Evolutionary conservation across 257 asterid genomes (phyloP), one percentile per base, ranked within the genome.

Genomic region (Fraxinus pennsylvanica): DNA sequence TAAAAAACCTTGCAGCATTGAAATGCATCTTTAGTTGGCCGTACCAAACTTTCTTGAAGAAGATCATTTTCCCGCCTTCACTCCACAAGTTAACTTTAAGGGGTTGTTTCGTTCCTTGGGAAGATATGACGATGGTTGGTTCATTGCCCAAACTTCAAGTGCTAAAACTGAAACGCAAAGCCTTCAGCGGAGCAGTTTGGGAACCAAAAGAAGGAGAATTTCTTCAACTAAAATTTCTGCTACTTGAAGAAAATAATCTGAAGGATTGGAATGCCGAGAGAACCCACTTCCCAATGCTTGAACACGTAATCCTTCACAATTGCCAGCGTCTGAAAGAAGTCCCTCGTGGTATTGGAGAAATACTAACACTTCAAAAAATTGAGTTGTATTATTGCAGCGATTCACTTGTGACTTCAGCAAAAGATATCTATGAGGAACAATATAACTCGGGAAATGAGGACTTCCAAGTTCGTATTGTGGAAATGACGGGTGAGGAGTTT

Each of bases 41-140:
- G 0, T 27, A 27, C 7, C 22, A n/a, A 6, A 0, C 43, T 13
- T 27, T 32, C 32, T 39, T 74, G 36, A 75, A 38, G 8, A 43
- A 70, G 21, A 71, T 77, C 61, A 54, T 32, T 2, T 76, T 77
- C 71, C 81, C 81, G 2, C 7, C 73, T 6, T 59, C 36, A 68
- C 81, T 81, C 13, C 76, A 73, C 59, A 72, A 45, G 74, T 73
- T 81, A 54, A 81, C 72, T 45, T 52, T 81, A 36, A 5, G n/a
- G 10, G 50, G 65, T 12, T 63, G 63, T 21, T 4, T 1, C 17
- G 21, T 74, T 47, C 68, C 83, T 21, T 65, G 81, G 76, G 6
- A 25, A 15, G 61, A 72, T 43, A 71, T 77, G 71, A 14, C 29
- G 25, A 32, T 52, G 0, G 1, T 80, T 57, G 84, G 84, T 50